Evolutionary conservation across 192 early-diverging fungal genomes (phyloP).

Genomic region (Podila verticillata): DNA sequence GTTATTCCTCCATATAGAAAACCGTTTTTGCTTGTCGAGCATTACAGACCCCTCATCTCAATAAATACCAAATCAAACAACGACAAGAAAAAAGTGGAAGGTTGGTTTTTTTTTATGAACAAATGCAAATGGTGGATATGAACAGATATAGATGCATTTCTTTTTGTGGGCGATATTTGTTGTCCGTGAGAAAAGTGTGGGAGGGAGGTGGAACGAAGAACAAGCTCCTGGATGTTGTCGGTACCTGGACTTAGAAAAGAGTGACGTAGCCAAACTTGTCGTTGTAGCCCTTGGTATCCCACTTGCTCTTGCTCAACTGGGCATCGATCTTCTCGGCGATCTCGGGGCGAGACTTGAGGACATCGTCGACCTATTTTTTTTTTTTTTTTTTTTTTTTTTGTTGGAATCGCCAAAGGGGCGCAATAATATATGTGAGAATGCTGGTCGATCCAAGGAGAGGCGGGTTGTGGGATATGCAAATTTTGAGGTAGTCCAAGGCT

Average conservation of each 20-base stretch:
- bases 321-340: conserved; percentile 89
- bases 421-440: conserved; percentile 2
- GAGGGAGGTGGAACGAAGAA: too few species aligned
- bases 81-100: too few species aligned
- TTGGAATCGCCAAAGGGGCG: too few species aligned
- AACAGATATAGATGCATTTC: too few species aligned
- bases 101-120: too few species aligned
- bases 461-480: too few species aligned
- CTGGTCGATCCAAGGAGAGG: background rate
- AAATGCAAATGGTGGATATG: too few species aligned
- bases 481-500: too few species aligned
- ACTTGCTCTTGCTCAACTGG: conserved; percentile 92
- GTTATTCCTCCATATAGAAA: background rate
- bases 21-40: background rate
- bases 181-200: too few species aligned
- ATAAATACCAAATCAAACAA: conserved; percentile 1
- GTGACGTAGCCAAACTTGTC: conserved; percentile 88
- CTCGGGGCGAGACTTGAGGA: conserved; percentile 93
- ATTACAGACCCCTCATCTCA: background rate
- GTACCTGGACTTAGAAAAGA: conserved; percentile 63
- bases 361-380: conserved; percentile 82
- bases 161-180: too few species aligned
- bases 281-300: conserved; percentile 94
- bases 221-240: too few species aligned
- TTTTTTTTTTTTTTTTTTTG: too few species aligned